A percentile compares a stretch with the other conserved stretches of the same genome.
These are phyloP conservation scores for Boletus rubropictus DNA, from an alignment of 768 basidiomycete genomes.

Conservation along the genomic window DNA sequence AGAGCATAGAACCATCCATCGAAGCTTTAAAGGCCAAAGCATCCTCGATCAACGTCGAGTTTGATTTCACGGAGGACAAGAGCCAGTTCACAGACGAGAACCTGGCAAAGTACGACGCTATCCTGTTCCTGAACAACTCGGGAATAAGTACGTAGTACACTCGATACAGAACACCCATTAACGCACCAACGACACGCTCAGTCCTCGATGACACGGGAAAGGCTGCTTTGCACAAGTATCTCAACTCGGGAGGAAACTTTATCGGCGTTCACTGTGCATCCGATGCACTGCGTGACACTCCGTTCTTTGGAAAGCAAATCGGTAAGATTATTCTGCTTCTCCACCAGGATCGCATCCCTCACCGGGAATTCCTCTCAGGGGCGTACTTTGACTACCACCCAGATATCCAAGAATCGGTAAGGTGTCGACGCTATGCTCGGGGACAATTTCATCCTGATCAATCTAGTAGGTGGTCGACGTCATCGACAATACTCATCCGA, in stretches of 20 bases:
- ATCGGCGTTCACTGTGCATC: slow-evolving; percentile 64
- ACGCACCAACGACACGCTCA: slow-evolving; percentile 1
- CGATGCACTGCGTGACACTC: slow-evolving; percentile 52
- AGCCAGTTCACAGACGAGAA: slow-evolving; percentile 49
- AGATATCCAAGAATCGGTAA: slow-evolving; percentile 55
- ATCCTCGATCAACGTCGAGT: slow-evolving; percentile 43
- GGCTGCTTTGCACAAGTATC: slow-evolving; percentile 55
- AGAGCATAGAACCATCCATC: slow-evolving; percentile 69
- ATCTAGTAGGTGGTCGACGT: slow-evolving; percentile 50
- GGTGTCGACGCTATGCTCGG: slow-evolving; percentile 13
- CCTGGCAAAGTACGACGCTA: slow-evolving; percentile 53
- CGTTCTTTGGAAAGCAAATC: slow-evolving; percentile 52
- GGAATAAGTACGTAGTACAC: slow-evolving; percentile 51
- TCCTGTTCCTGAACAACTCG: slow-evolving; percentile 65
- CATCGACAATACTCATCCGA: slow-evolving; percentile 53
- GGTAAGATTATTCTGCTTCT: slow-evolving; percentile 32
- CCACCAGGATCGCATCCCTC: background rate
- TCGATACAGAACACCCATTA: background rate
- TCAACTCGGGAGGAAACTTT: slow-evolving; percentile 66
- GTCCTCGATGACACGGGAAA: slow-evolving; percentile 59
- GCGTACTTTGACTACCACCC: slow-evolving; percentile 73
- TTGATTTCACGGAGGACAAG: slow-evolving; percentile 63
- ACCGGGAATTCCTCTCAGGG: slow-evolving; percentile 29
- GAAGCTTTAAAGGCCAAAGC: slow-evolving; percentile 45
- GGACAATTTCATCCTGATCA: background rate